A percentile compares a stretch with the other conserved stretches of the same genome.
Evolutionary conservation across 495 filamentous ascomycete species (phyloP).

Genomic region (Physcia stellaris): DNA sequence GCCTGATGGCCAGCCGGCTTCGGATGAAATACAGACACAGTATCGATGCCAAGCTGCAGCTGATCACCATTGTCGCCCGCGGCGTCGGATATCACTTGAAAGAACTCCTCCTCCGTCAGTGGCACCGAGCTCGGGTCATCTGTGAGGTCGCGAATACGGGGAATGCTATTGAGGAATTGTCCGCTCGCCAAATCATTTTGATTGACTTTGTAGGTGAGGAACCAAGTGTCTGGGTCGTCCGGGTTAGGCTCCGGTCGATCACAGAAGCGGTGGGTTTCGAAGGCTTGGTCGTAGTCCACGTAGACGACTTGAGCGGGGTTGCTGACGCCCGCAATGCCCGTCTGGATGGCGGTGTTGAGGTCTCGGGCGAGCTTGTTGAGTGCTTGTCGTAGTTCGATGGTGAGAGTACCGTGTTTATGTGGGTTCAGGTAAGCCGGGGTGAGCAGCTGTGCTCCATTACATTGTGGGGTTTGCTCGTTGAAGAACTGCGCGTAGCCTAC

Average conservation of each 20-base stretch:
- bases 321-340: conserved; percentile 1
- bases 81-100: neutral
- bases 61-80: neutral
- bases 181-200: neutral
- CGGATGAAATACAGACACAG: conserved; percentile 2
- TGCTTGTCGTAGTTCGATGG: conserved; percentile 4
- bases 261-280: conserved; percentile 14
- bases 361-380: conserved; percentile 7
- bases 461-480: conserved; percentile 9
- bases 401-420: neutral
- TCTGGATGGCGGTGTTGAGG: conserved; percentile 5
- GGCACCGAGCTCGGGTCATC: neutral
- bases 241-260: conserved; percentile 11
- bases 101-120: neutral
- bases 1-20: neutral
- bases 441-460: conserved; percentile 7
- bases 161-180: neutral
- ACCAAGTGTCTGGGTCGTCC: conserved; percentile 8
- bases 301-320: conserved; percentile 3
- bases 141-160: neutral
- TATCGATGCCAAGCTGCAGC: neutral
- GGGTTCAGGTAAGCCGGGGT: neutral
- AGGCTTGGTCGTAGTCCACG: conserved; percentile 7
- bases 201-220: conserved; percentile 10
- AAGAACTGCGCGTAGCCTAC: conserved; percentile 14